Percentiles rank a stretch among this genome's conserved stretches.
These are phyloP conservation scores for Amoeboaphelidium occidentale DNA, from an alignment of 371 early-diverging fungal genomes.

Conservation along the genomic window DNA sequence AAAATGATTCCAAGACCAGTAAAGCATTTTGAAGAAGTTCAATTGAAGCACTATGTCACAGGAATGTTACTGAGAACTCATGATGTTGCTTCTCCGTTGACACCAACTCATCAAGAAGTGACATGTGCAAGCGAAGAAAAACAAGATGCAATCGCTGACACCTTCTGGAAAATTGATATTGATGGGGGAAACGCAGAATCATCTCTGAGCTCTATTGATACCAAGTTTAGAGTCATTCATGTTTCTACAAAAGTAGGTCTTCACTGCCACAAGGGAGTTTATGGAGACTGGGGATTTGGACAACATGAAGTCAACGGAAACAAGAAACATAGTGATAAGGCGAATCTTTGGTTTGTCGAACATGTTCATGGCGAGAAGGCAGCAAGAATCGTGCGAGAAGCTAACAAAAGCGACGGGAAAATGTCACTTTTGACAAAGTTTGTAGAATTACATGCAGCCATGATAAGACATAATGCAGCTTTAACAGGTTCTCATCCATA, in stretches of 20 bases:
- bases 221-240: conserved; percentile 37
- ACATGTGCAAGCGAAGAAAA: conserved; percentile 29
- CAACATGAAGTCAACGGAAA: conserved; percentile 92
- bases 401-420: conserved; percentile 1
- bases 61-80: conserved; percentile 56
- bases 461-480: conserved; percentile 57
- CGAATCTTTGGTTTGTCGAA: conserved; percentile 43
- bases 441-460: conserved; percentile 43
- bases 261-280: conserved; percentile 8
- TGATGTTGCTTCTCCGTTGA: conserved; percentile 89
- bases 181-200: conserved; percentile 22
- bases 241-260: conserved; percentile 32
- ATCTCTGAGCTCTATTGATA: conserved; percentile 31
- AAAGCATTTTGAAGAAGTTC: conserved; percentile 39
- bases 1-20: conserved; percentile 6
- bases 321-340: conserved; percentile 43
- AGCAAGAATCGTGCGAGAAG: too few relatives aligned
- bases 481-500: conserved; percentile 66
- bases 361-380: background rate
- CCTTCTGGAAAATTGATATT: conserved; percentile 31
- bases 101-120: conserved; percentile 85
- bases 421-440: conserved; percentile 51
- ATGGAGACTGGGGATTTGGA: conserved; percentile 80
- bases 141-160: conserved; percentile 18
- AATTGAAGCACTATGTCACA: conserved; percentile 43